Base-by-base conservation (phyloP, 148 eudicot species). In the Heliosperma pusillum region DNA sequence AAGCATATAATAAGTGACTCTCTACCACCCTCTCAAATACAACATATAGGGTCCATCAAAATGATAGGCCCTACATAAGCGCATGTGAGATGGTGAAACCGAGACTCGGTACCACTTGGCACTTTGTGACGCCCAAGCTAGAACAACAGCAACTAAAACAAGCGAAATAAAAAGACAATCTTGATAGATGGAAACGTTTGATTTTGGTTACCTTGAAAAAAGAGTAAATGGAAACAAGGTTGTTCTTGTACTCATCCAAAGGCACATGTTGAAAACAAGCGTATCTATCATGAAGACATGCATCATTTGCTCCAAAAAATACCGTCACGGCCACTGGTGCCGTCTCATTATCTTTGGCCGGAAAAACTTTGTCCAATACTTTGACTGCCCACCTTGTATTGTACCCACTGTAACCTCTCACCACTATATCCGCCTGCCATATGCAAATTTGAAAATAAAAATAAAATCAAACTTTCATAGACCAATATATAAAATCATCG, bases 351-450 rank as follows among this genome's bases (percentile, higher is more conserved):
- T 42, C 80, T 7, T 22, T 77, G 64, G 20, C 73, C 33, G 77
- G 33, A 77, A 91, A 91, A 66, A 90, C 90, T 70, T 63, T 85
- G 50, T 88, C 85, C 56, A 91, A 29, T 60, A 85, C 90, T 78
- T 79, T 83, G 7, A 91, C 66, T 5, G 93, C 97, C 97, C 97
- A 94, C 58, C 96, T 83, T 3, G 98, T 90, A 70, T 90, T 94
- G 81, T 94, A 94, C 75, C 98, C 98, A 77, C 97, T 88, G 75
- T 89, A 91, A 25, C 98, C 98, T 77, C 98, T 85, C 57, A 88
- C 62, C 82, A 90, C 81, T 75, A 94, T 84, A 85, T 94, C 98
- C 27, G 77, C 86, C 97, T 93, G 72, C 61, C 44, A 55, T 44
- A 64, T 5, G 7, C 19, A 36, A 26, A 59, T 3, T 22, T 72